phyloP scores from a whole-genome alignment of 164 flowering plant species.

The Macadamia integrifolia region DNA sequence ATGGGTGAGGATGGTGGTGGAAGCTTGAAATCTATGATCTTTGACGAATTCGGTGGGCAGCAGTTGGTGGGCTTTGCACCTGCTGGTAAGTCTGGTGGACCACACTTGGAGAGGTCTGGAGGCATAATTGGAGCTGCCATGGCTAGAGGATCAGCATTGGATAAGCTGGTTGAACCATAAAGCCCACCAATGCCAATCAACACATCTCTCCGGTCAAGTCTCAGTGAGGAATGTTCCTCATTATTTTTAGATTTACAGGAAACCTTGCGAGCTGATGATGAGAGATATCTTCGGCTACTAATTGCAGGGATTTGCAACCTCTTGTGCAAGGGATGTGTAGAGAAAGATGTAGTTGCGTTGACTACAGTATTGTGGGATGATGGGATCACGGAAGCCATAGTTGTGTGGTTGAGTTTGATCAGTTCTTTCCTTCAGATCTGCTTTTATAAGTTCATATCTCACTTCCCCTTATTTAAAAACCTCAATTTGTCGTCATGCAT shows the following conservation, averaged over 20 bases:
- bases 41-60: constrained; percentile 31
- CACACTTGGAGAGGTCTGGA: constrained; percentile 34
- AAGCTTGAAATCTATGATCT: constrained; percentile 30
- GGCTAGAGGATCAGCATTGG: constrained; percentile 15
- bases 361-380: background rate
- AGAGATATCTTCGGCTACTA: background rate
- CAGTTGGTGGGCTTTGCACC: constrained; percentile 30
- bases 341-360: background rate
- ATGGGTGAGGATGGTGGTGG: constrained; percentile 12
- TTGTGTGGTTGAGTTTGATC: too few relatives aligned
- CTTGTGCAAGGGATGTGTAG: background rate
- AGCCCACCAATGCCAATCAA: constrained; percentile 52
- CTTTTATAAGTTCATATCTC: too few relatives aligned
- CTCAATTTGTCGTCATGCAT: too few relatives aligned
- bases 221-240: background rate
- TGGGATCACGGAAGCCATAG: background rate
- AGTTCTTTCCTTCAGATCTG: too few relatives aligned
- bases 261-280: background rate
- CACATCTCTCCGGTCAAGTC: constrained; percentile 39
- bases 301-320: background rate
- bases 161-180: constrained; percentile 25
- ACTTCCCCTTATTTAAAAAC: too few relatives aligned
- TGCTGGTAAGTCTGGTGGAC: constrained; percentile 26
- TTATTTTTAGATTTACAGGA: background rate
- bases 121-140: constrained; percentile 25